These are phyloP conservation scores for Paspalum vaginatum DNA, from an alignment of 176 grass and related monocot genomes.

Conservation along the genomic window DNA sequence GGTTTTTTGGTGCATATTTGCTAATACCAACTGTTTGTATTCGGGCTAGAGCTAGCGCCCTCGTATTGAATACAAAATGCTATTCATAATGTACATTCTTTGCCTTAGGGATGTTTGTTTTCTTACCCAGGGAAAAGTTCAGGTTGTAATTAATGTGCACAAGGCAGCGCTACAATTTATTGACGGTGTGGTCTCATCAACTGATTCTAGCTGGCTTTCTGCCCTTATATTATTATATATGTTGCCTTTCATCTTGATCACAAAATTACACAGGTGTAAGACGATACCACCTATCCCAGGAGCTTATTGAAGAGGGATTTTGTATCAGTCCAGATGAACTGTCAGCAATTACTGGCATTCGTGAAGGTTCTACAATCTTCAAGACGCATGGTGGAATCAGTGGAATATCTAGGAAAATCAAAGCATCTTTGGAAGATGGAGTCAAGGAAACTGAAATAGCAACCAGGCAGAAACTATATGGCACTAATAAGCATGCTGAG, in stretches of 20 bases:
- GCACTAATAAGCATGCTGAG: slow-evolving; percentile 61
- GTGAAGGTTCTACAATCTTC: slow-evolving; percentile 42
- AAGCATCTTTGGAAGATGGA: slow-evolving; percentile 62
- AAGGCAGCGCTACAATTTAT: slow-evolving; percentile 80
- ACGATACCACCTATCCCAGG: slow-evolving; percentile 56
- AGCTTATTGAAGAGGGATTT: slow-evolving; percentile 65
- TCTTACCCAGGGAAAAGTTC: slow-evolving; percentile 61
- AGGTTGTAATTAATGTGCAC: slow-evolving; percentile 72
- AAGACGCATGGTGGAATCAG: slow-evolving; percentile 57
- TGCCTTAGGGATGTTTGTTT: slow-evolving; percentile 5
- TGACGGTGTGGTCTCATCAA: slow-evolving; percentile 43
- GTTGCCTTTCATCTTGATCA: slow-evolving; percentile 33
- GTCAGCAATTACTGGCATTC: slow-evolving; percentile 58
- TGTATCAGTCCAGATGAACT: slow-evolving; percentile 80
- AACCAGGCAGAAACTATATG: slow-evolving; percentile 68
- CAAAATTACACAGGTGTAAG: slow-evolving; percentile 42
- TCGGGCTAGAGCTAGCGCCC: too few relatives aligned
- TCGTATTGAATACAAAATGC: too few relatives aligned
- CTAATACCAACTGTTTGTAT: too few relatives aligned
- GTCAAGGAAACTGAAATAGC: slow-evolving; percentile 52
- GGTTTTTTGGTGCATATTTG: too few relatives aligned
- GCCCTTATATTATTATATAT: not conserved
- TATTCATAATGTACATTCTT: not conserved
- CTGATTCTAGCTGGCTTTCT: slow-evolving; percentile 13
- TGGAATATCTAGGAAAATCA: slow-evolving; percentile 77